phyloP scores from a whole-genome alignment of 495 filamentous ascomycete species.

The Xylaria curta region DNA sequence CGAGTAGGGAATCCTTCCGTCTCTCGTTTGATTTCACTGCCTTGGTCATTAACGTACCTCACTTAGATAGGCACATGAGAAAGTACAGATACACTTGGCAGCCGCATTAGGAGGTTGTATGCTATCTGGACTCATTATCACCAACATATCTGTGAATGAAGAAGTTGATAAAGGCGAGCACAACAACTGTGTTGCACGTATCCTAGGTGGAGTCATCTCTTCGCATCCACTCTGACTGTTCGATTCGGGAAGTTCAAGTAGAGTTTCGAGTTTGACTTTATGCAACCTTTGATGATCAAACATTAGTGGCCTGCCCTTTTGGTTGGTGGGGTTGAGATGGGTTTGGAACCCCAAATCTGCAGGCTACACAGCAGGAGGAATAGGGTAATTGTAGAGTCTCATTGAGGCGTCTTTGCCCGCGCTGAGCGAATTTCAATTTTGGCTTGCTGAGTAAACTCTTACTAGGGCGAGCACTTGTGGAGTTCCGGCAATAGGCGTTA shows the following conservation, averaged over 20 bases:
- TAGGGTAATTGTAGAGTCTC: constrained; percentile 11
- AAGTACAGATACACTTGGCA: neutral
- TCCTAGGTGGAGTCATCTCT: neutral
- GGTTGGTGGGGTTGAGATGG: constrained; percentile 10
- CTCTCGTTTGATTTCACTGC: neutral
- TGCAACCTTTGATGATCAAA: constrained; percentile 27
- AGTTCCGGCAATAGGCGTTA: constrained; percentile 5
- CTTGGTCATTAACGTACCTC: neutral
- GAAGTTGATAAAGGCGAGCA: neutral
- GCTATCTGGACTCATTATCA: neutral
- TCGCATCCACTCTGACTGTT: neutral
- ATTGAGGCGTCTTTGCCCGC: constrained; percentile 12
- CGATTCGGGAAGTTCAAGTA: neutral
- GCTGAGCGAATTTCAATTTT: constrained; percentile 23
- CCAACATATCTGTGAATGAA: neutral
- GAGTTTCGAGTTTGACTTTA: constrained; percentile 12
- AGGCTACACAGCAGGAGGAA: neutral
- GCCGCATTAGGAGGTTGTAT: neutral
- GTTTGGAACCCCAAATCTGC: constrained; percentile 5
- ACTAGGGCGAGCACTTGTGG: neutral
- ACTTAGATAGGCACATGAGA: neutral
- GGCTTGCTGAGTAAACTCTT: constrained; percentile 7
- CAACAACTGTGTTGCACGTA: neutral
- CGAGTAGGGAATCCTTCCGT: constrained; percentile 13
- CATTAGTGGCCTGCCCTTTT: constrained; percentile 24